These are phyloP conservation scores for Penicillium bialowiezense DNA, from an alignment of 495 filamentous ascomycete species.

Conservation along the genomic window DNA sequence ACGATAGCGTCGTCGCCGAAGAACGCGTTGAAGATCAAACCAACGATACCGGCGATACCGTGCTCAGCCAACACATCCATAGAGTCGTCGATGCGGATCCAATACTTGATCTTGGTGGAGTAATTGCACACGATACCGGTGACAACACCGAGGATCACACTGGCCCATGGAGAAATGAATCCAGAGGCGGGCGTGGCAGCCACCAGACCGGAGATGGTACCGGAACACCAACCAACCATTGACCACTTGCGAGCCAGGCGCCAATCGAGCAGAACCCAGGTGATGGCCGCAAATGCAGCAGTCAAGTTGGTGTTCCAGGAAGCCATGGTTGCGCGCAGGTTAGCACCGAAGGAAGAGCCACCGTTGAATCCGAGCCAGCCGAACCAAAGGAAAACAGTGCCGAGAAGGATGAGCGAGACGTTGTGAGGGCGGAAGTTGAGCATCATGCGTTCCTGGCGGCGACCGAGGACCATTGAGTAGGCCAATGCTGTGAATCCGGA, in stretches of 20 bases:
- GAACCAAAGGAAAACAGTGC: conserved; percentile 95
- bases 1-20: conserved; percentile 89
- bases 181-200: conserved; percentile 88
- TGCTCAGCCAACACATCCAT: conserved; percentile 99
- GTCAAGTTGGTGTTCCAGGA: conserved; percentile 97
- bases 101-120: conserved; percentile 95
- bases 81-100: conserved; percentile 89
- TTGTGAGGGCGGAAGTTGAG: conserved; percentile 94
- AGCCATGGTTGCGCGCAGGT: conserved; percentile 90
- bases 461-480: conserved; percentile 92
- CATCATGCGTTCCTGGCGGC: conserved; percentile 99
- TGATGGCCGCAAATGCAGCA: conserved; percentile 80
- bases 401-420: conserved; percentile 93
- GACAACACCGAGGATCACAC: conserved; percentile 78
- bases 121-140: conserved; percentile 90
- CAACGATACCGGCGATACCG: conserved; percentile 89
- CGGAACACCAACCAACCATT: conserved; percentile 98
- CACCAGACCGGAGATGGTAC: conserved; percentile 84
- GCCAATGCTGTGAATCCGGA: conserved; percentile 91
- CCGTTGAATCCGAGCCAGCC: conserved; percentile 99
- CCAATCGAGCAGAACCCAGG: conserved; percentile 93
- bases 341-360: conserved; percentile 93
- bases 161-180: conserved; percentile 86
- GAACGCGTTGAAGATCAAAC: conserved; percentile 87
- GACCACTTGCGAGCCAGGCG: conserved; percentile 96